A percentile compares a stretch with the other conserved stretches of the same genome.
Evolutionary conservation across 1,284 basidiomycete species (phyloP).

Genomic region (Cryptococcus jaspeensis): DNA sequence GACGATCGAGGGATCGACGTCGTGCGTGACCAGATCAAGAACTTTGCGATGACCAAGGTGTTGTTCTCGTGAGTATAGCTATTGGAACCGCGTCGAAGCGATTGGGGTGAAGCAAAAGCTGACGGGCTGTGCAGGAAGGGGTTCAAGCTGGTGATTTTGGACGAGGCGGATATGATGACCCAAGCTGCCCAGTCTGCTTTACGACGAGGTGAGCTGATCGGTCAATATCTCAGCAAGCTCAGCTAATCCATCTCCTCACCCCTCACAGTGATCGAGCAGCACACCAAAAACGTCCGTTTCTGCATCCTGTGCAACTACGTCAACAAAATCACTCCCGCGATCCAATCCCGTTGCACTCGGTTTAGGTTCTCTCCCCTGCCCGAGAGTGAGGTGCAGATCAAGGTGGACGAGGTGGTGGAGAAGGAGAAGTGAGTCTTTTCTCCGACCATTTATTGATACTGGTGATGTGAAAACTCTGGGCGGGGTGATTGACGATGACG

Average conservation of each 20-base stretch:
- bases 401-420: constrained; percentile 76
- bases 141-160: constrained; percentile 96
- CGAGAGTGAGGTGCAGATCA: constrained; percentile 77
- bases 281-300: constrained; percentile 97
- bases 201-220: constrained; percentile 61
- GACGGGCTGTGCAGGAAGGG: constrained; percentile 61
- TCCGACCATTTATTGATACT: not conserved
- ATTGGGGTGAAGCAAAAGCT: not conserved
- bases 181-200: constrained; percentile 94
- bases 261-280: constrained; percentile 84
- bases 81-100: not conserved
- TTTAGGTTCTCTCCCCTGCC: constrained; percentile 97
- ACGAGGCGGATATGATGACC: constrained; percentile 99
- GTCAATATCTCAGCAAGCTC: not conserved
- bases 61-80: constrained; percentile 57
- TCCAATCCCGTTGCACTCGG: constrained; percentile 96
- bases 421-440: constrained; percentile 68
- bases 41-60: constrained; percentile 94
- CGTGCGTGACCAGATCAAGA: constrained; percentile 97
- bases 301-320: constrained; percentile 99
- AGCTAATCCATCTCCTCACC: not conserved
- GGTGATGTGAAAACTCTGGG: not conserved
- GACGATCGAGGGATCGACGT: constrained; percentile 98
- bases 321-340: constrained; percentile 98
- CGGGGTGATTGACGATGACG: not conserved